phyloP scores from a whole-genome alignment of 2,329 filamentous ascomycete species.

The Periglandula ipomoeae region DNA sequence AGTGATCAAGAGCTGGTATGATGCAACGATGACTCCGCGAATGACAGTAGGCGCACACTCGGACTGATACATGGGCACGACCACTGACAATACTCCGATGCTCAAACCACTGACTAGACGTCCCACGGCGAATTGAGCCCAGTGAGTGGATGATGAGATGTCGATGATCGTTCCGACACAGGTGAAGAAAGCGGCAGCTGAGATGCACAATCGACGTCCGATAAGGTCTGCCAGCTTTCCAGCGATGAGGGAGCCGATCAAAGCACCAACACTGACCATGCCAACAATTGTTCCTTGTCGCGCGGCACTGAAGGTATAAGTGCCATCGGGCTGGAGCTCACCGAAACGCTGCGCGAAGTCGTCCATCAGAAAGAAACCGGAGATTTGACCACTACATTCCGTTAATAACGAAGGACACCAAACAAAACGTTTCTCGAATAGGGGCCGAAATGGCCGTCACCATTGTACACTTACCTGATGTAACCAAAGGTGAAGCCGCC shows the following conservation, averaged over 20 bases:
- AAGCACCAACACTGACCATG: slow-evolving; percentile 50
- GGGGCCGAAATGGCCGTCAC: too few species aligned
- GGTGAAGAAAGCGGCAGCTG: slow-evolving; percentile 52
- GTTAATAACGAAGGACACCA: too few species aligned
- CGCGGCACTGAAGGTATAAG: slow-evolving; percentile 43
- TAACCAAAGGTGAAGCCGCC: slow-evolving; percentile 52
- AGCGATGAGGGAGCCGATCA: slow-evolving; percentile 48
- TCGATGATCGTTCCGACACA: slow-evolving; percentile 56
- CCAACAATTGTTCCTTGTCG: slow-evolving; percentile 54
- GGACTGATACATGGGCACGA: slow-evolving; percentile 60
- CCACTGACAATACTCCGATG: slow-evolving; percentile 54
- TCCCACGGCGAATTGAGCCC: slow-evolving; percentile 58
- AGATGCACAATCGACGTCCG: slow-evolving; percentile 53
- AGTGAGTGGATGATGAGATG: slow-evolving; percentile 43
- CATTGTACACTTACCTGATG: slow-evolving; percentile 35
- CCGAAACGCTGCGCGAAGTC: slow-evolving; percentile 49
- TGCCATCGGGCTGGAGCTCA: slow-evolving; percentile 25
- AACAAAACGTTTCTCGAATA: too few species aligned
- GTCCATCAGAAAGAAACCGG: slow-evolving; percentile 51
- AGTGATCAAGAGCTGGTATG: slow-evolving; percentile 62
- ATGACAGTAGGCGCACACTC: slow-evolving; percentile 57
- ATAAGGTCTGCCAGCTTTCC: slow-evolving; percentile 53
- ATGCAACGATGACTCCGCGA: slow-evolving; percentile 52
- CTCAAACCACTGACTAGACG: slow-evolving; percentile 58
- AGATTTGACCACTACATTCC: slow-evolving; percentile 43